Conservation (phyloP, 306 rosid genomes). For the Pyrus pyrifolia region DNA sequence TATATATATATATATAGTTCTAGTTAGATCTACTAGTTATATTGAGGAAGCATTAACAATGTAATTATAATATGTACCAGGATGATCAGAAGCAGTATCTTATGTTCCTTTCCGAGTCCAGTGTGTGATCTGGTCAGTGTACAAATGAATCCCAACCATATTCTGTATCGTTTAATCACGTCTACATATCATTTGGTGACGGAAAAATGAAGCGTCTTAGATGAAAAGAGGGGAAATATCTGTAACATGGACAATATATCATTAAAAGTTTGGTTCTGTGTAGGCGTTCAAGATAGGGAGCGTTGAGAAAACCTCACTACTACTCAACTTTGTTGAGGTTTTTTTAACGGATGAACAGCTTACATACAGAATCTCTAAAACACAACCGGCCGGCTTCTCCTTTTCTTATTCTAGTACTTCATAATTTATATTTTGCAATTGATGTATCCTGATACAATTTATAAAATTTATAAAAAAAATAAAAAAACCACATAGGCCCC, state of each 20-base stretch:
- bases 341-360: too few relatives aligned
- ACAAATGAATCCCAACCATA: not conserved
- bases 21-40: not conserved
- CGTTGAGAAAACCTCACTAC: too few relatives aligned
- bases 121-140: not conserved
- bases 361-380: too few relatives aligned
- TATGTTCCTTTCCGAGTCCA: not conserved
- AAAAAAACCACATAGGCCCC: too few relatives aligned
- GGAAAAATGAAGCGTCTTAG: not conserved
- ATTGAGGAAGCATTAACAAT: slow-evolving; percentile 9
- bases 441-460: too few relatives aligned
- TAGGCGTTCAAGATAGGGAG: too few relatives aligned
- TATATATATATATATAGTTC: not conserved
- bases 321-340: too few relatives aligned
- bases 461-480: too few relatives aligned
- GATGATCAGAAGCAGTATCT: not conserved
- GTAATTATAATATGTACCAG: not conserved
- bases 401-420: too few relatives aligned
- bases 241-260: not conserved
- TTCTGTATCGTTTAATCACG: not conserved
- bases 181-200: not conserved
- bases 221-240: not conserved
- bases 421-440: too few relatives aligned
- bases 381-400: too few relatives aligned
- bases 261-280: too few relatives aligned